Conservation (phyloP, 139 green algal species). For the Tetraselmis chui region DNA sequence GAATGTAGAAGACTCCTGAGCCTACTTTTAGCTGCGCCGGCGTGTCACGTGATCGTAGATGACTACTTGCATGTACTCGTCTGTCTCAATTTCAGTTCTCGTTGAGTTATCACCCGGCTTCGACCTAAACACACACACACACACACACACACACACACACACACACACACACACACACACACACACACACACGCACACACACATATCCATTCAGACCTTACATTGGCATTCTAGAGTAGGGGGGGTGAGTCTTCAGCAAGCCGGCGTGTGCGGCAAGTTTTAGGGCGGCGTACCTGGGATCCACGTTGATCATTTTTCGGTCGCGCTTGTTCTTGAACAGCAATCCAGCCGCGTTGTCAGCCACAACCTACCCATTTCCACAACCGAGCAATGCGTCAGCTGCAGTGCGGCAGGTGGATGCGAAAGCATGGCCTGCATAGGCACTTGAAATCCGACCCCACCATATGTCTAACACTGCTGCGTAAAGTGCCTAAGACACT, state of each 20-base stretch:
- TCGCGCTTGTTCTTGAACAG: constrained; percentile 89
- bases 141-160: too few species aligned
- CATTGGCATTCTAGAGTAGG: not conserved
- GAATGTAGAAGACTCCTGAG: too few species aligned
- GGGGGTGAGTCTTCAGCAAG: too few species aligned
- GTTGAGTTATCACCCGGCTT: constrained; percentile 72
- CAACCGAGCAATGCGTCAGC: not conserved
- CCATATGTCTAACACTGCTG: not conserved
- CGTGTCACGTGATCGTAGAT: constrained; percentile 82
- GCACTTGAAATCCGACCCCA: not conserved
- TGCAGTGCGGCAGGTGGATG: too few species aligned
- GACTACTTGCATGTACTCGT: constrained; percentile 74
- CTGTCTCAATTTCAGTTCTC: constrained; percentile 59
- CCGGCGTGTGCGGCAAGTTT: too few species aligned
- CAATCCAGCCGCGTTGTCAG: constrained; percentile 66
- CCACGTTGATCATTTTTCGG: constrained; percentile 77
- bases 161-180: too few species aligned
- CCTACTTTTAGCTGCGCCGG: constrained; percentile 50
- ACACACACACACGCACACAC: constrained; percentile 23
- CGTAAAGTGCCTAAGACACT: not conserved
- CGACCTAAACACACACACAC: constrained; percentile 34
- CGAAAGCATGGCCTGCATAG: too few species aligned
- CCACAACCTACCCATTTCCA: constrained; percentile 58
- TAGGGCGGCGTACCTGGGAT: constrained; percentile 22
- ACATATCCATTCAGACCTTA: constrained; percentile 17